Evolutionary conservation across 2,329 filamentous ascomycete species (phyloP), one percentile per base, ranked within the genome.

Genomic region (Microdochium paspali): DNA sequence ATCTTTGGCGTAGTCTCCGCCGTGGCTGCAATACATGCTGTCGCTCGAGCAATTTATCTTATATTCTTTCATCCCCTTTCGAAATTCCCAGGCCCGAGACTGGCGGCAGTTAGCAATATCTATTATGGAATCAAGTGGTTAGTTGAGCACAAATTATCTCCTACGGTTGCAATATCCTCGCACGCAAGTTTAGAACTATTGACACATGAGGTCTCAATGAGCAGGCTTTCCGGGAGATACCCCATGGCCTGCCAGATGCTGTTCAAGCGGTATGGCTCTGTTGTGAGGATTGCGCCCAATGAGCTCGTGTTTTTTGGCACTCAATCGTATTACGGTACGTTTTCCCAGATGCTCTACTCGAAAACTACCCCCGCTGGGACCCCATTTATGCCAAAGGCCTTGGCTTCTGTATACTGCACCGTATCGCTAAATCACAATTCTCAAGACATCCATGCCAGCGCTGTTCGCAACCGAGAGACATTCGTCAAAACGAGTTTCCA

Each of bases 241-340:
- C 45, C 48, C 15, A 44, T 30, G 32, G 39, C 40, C 3, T 28
- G 44, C 32, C 44, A n/a, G 24, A 18, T 43, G 42, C 35, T 44
- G 3, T 28, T 47, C 15, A 32, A 47, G 31, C 31, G 47, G 31
- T 50, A 50, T 24, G 49, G 49, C 6, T 47, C 53, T 30, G 47
- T 54, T 25, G 51, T 56, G 3, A 45, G 54, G 4, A 50, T 56
- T 18, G 48, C 49, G 1, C 51, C 54, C 1, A 54, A 56, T 45
- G 54, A 54, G 39, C 47, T 56, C 4, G 46, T 47, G 21, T 56
- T 56, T 42, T 28, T 52, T 15, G 50, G 46, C 7, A 48, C 47
- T 24, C 35, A 48, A 31, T 48, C 50, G 13, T 44, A 24, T 30
- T 25, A 24, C 13, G 49, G 49, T 51, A 43, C 18, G 23, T 42